Base-by-base conservation (phyloP, 352 stramenopile genomes). In the Nothophytophthora sp. region DNA sequence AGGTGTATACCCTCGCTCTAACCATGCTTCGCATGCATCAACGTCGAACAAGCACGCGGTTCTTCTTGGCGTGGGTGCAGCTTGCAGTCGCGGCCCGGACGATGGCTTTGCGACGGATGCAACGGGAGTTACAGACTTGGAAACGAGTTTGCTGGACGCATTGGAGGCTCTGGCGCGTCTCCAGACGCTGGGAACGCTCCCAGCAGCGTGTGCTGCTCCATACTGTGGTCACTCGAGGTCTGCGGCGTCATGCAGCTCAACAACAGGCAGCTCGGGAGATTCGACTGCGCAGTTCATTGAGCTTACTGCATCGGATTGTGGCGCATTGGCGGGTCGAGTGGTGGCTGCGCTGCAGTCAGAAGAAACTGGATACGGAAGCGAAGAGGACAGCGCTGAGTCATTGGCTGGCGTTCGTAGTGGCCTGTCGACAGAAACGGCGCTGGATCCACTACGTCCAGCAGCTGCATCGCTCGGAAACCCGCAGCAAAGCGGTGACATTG, bases 371-470 rank as follows among this genome's bases (percentile, higher is more conserved):
- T 2, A 16, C 25, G 7, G 42, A 57, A 6, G 19, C 28, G 4
- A 60, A 65, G 37, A 25, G 33, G 19, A 61, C 43, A 13, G 43
- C 50, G 4, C 32, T 69, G 2, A 27, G 12, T 12, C 60, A 42
- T 25, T 69, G 60, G 60, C 52, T 53, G 29, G 20, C 22, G 18
- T 61, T 55, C 50, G 18, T 44, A 12, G 37, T 39, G n/a, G 60
- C 43, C 25, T 65, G 49, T 50, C 54, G 49, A 25, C 60, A 69
- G 30, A 55, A 69, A 38, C 54, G 60, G 25, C 60, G 49, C 4
- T 69, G 55, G 54, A 29, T 56, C 19, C 27, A 57, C 35, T 69
- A 65, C 16, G 34, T 64, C 12, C 54, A 61, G 54, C 60, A 69
- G 25, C 25, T 69, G 54, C 60, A 69, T 43, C 60, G 60, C 12